Evolutionary conservation across 768 basidiomycete genomes (phyloP).

Genomic region (Cystofilobasidium capitatum): DNA sequence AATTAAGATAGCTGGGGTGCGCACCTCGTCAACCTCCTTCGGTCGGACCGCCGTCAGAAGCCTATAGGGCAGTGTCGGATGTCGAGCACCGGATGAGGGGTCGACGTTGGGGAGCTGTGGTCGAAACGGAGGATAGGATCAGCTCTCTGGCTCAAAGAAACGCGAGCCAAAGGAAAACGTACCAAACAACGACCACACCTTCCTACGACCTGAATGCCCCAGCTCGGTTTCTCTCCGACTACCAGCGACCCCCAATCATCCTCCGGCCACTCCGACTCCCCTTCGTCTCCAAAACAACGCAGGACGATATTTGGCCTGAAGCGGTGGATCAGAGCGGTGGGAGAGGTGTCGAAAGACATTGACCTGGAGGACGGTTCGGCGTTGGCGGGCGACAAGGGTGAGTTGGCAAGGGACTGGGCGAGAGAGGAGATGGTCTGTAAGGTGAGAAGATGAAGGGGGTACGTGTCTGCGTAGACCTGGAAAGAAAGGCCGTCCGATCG

Average conservation of each 20-base stretch:
- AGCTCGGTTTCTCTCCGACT: not conserved
- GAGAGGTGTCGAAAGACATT: not conserved
- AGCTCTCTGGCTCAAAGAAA: not conserved
- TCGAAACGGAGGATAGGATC: not conserved
- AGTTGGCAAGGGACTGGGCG: not conserved
- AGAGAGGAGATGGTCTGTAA: not conserved
- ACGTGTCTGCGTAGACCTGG: constrained; percentile 7
- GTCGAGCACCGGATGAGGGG: constrained; percentile 5
- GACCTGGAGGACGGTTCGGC: not conserved
- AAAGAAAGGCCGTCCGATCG: too few relatives aligned
- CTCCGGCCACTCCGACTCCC: not conserved
- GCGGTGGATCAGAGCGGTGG: constrained; percentile 45
- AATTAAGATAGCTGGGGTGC: not conserved
- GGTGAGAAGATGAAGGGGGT: not conserved
- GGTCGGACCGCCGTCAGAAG: constrained; percentile 1
- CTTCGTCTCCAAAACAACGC: too few relatives aligned
- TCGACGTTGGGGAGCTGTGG: constrained; percentile 22
- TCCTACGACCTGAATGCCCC: not conserved
- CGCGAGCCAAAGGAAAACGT: not conserved
- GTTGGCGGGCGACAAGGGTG: not conserved
- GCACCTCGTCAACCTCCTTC: constrained; percentile 4
- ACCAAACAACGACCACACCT: not conserved
- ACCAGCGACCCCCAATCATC: not conserved
- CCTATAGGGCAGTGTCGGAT: constrained; percentile 16
- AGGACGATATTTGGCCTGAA: not conserved